Evolutionary conservation across 2,329 filamentous ascomycete species (phyloP).

Genomic region (Lachnellula cervina): DNA sequence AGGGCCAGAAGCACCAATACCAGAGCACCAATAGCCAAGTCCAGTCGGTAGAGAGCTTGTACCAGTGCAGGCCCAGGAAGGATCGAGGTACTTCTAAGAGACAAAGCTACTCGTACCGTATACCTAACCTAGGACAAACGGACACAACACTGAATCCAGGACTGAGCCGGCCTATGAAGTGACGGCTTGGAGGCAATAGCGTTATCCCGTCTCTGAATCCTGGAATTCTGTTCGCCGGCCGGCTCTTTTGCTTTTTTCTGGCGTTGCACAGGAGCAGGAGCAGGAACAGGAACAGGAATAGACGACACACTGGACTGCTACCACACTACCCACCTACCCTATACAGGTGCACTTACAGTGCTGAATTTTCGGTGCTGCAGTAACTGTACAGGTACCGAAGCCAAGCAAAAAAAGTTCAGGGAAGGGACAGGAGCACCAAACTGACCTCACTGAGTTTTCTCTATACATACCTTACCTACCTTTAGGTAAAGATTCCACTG

Average conservation of each 20-base stretch:
- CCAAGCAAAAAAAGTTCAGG: too few species aligned
- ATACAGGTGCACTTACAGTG: too few species aligned
- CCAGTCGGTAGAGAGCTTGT: neutral
- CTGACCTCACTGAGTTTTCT: neutral
- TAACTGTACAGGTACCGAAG: too few species aligned
- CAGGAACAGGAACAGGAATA: neutral
- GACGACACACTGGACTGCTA: neutral
- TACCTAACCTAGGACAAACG: too few species aligned
- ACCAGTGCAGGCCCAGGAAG: neutral
- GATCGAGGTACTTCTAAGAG: too few species aligned
- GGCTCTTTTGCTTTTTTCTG: neutral
- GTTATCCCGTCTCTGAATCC: neutral
- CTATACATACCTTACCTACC: too few species aligned
- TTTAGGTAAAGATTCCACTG: too few species aligned
- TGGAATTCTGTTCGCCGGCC: neutral
- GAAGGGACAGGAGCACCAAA: neutral
- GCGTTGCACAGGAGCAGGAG: neutral
- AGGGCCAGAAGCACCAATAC: neutral
- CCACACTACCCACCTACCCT: neutral
- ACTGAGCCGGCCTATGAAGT: neutral
- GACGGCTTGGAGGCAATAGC: neutral
- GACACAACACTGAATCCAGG: too few species aligned
- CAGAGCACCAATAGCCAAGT: neutral
- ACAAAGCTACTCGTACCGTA: too few species aligned
- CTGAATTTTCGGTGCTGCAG: too few species aligned